Evolutionary conservation across 257 asterid species (phyloP), one percentile per base, ranked within the genome.

Genomic region (Lavandula angustifolia): DNA sequence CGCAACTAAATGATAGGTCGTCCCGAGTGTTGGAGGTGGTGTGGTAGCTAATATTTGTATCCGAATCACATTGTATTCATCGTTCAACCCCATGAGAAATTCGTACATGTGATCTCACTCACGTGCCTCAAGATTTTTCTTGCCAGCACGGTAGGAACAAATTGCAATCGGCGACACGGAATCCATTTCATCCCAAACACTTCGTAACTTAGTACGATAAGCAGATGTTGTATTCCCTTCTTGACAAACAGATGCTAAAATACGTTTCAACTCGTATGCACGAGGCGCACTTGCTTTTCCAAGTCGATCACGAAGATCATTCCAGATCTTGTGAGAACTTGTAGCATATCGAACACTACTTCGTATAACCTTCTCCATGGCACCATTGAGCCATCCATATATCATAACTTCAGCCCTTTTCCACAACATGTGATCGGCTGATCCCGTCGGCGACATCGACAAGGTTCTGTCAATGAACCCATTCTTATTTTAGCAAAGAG

Each of bases 351-450:
- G 27, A 22, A 52, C 58, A 16, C 14, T 52, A 8, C 18, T 35
- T 38, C 35, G 37, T 33, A 57, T 57, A 4, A 37, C 50, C 9
- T 57, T 57, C n/a, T 57, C 48, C 64, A 40, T 38, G 6, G 64
- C 64, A 0, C 8, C 38, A 4, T 9, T 57, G 34, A 57, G 49
- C 64, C 49, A 57, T 0, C 64, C 64, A 10, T 57, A 37, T 3
- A 37, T 40, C 64, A 57, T 57, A n/a, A 16, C 64, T 16, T 57
- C 50, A 4, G 14, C 34, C 49, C 17, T 57, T 35, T 9, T 57
- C 29, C 27, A 22, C 27, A 22, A 22, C 27, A 22, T 22, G 27
- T 22, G 27, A 22, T 22, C 27, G 27, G 27, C 27, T 22, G 27
- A 22, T 22, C 27, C 27, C 27, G 27, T 22, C 27, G 27, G 27